Base-by-base conservation (phyloP, 2,329 filamentous ascomycete genomes). In the Sporothrix brasiliensis region DNA sequence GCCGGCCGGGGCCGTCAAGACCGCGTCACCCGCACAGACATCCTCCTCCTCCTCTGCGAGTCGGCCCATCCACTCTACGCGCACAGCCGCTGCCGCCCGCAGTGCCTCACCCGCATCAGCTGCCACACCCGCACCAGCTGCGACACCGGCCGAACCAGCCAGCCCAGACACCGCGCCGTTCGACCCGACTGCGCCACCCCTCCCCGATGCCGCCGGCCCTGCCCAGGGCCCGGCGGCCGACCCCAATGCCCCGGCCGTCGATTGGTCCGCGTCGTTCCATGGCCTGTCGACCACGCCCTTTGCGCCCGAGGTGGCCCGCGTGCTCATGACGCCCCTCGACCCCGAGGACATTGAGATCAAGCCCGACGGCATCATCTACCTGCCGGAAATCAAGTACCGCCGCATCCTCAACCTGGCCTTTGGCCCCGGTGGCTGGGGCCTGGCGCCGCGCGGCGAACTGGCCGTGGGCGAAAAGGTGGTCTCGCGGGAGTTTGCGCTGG, bases 321-420 rank as follows among this genome's bases (percentile, higher is more conserved):
- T 92, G 24, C 85, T 97, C 61, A 86, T 91, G 73, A 83, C 87
- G 70, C 88, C 89, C 1, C 79, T 97, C 14, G 82, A 88, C 69
- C 81, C 86, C 0, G 86, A 89, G 63, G 94, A 98, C 80, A 89
- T 99, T 69, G 95, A 99, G 83, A 91, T 99, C 78, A 99, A 99
- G 83, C 94, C 95, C 44, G 95, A 99, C 82, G 95, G 95, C 47
- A 94, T 99, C 75, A 84, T 98, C 72, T 99, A 98, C 79, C 84
- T 99, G 71, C 95, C 95, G 14, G 95, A 99, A 85, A 98, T 99
- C 84, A 97, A 98, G 83, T 99, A 99, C 82, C 85, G 95, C 58
- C 85, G 94, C 73, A 94, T 97, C 74, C 81, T 99, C 76, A 97
- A 98, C 79, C 84, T 85, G 76, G 93, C 93, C 0, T 99, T 99